Evolutionary conservation across 768 basidiomycete species (phyloP), one percentile per base, ranked within the genome.

Genomic region (Tricholoma sp.): DNA sequence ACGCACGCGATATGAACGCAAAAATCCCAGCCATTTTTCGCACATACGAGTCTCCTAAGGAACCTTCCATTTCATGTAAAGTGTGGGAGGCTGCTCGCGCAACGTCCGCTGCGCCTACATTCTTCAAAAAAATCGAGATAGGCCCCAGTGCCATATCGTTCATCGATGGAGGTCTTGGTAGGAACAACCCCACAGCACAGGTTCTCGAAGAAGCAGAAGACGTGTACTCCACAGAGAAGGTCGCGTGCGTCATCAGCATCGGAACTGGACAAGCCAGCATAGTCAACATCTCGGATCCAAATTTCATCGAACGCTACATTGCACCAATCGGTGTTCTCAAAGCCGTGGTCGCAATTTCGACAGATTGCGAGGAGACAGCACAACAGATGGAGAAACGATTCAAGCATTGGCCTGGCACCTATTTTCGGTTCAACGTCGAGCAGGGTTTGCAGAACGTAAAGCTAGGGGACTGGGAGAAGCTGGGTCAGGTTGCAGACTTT

Each of bases 61-160:
- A 18, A 22, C n/a, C 49, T 10, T 37, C 5, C 18, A 46, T 24
- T 60, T 53, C 51, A 56, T 45, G 29, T 29, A 29, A 29, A 45
- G 61, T 66, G 5, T 66, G 64, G 64, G 46, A 63, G 47, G 64
- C 59, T 2, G 62, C 57, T 9, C 58, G 64, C 5, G 64, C 64
- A 3, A 66, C 64, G 1, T 56, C 59, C 24, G 63, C 65, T 8
- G 64, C 62, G 2, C 54, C 60, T 16, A 62, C 60, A 3, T 66
- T 62, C 37, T 66, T 65, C 56, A 58, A 58, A 24, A 18, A 2
- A 5, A 41, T 41, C 16, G 11, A 41, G 39, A 9, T 6, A 5
- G 39, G 39, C 16, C 39, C 7, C 7, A 11, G 11, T 3, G 39
- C 5, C 7, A n/a, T n/a, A 5, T 2, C 5, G 18, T 41, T 41